Evolutionary conservation across 805 yeast genomes (phyloP), one percentile per base, ranked within the genome.

Genomic region (Yamadazyma phyllophila): DNA sequence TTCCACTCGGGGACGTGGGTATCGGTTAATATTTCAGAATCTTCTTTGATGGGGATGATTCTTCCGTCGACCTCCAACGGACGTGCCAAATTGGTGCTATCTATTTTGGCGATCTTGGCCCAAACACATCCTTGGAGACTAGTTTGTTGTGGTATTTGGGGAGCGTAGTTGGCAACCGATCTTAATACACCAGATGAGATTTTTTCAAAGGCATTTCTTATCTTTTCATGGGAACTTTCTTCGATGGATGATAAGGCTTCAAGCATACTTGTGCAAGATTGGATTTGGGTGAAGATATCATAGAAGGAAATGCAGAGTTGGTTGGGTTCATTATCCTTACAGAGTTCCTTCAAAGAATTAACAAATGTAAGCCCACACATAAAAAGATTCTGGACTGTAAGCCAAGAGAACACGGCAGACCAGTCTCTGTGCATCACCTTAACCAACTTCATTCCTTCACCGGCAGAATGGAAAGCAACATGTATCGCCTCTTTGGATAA

Each of bases 331-430:
- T 31, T 34, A 2, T 26, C 15, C 15, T 44, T 33, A 2, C 45
- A 35, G 30, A 49, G 47, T 15, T 49, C 53, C 31, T 49, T 49
- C 36, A 49, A 41, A 2, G 53, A 49, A 33, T 44, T 49, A 7
- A 44, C 50, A 38, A 41, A 49, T 3, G 53, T 49, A n/a, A 49
- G 41, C 8, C 53, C 53, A 46, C 53, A 49, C 53, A 49, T 49
- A 20, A 49, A 49, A 4, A 49, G 46, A 20, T 49, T 49, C 39
- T 49, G 53, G 5, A 46, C 48, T 9, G 50, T 49, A 12, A 49
- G 46, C 53, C 53, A 49, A 14, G 50, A 46, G 26, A 44, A 46
- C 1, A 49, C 50, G 3, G 53, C 53, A 3, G 53, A 49, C 16
- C 46, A 46, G 12, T 49, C 53, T 26, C 50, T 41, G 33, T 49